A percentile compares a stretch with the other conserved stretches of the same genome.
phyloP scores from a whole-genome alignment of 2,329 filamentous ascomycete genomes.

The Aspergillus ibericus region DNA sequence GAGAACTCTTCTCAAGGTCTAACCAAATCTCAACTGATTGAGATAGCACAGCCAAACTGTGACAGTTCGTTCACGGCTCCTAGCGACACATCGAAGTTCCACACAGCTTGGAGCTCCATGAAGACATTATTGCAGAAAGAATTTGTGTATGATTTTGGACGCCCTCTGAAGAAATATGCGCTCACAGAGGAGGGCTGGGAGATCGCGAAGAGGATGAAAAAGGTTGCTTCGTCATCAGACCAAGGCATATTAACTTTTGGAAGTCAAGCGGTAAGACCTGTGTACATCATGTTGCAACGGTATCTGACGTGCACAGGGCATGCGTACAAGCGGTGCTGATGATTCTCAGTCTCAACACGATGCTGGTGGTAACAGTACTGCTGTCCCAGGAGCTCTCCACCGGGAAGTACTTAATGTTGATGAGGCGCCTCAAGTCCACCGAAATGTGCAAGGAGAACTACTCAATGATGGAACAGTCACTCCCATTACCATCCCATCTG shows the following conservation, averaged over 20 bases:
- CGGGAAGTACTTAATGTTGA: constrained; percentile 15
- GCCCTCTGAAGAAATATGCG: constrained; percentile 66
- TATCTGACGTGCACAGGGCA: constrained; percentile 5
- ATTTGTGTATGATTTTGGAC: constrained; percentile 68
- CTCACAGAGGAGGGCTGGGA: constrained; percentile 79
- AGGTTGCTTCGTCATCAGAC: constrained; percentile 40
- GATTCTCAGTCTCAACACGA: not conserved
- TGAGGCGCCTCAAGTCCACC: not conserved
- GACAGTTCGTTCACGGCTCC: constrained; percentile 72
- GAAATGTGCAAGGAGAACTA: not conserved
- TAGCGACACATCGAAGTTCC: constrained; percentile 66
- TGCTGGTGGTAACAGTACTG: not conserved
- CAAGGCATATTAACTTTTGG: constrained; percentile 20
- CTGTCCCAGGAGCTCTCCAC: not conserved
- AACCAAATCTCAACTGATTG: constrained; percentile 68
- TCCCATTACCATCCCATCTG: constrained; percentile 63
- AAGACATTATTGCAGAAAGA: constrained; percentile 73
- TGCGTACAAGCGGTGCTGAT: not conserved
- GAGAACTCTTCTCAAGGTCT: constrained; percentile 59
- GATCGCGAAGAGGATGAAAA: constrained; percentile 64
- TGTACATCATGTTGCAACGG: not conserved
- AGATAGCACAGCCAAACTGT: constrained; percentile 68
- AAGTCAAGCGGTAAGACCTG: constrained; percentile 14
- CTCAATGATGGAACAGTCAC: constrained; percentile 41
- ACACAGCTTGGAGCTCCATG: constrained; percentile 83